Base-by-base conservation (phyloP, 768 basidiomycete species). In the Gloeophyllum trabeum region DNA sequence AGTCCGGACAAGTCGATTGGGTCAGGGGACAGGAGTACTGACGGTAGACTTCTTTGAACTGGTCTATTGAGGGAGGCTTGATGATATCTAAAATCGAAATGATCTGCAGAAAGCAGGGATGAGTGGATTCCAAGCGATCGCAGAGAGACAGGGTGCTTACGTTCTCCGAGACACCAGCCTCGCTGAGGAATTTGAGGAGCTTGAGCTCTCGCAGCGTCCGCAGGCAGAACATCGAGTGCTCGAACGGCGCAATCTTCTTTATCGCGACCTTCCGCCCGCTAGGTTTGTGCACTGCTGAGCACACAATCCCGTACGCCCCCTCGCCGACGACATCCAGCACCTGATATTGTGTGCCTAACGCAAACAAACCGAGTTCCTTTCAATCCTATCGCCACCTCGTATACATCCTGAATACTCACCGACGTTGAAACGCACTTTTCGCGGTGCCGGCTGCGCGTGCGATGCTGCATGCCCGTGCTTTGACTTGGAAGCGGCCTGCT, bases 221-320 rank as follows among this genome's bases (percentile, higher is more conserved):
- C 3, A 92, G 71, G 56, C 83, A 87, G 61, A 92, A 92, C 88
- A 91, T 88, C 28, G 85, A 79, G 56, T 94, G 91, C 60, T 92
- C 90, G 51, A 97, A 96, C 0, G 93, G 93, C 0, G 84, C 79
- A 58, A 98, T 96, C 51, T 87, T 84, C 63, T 97, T 97, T 59
- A 97, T 96, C 24, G 93, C 93, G 37, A 98, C 93, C 63, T 80
- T 86, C 34, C 85, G 74, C 35, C 81, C 78, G 0, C 81, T 82
- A 1, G 84, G 75, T 41, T 71, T 60, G 58, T 94, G 89, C 5
- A 87, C 62, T 5, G 91, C 90, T 37, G 84, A 84, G 68, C 82
- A 82, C 35, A 96, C 93, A 54, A 93, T 78, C 28, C 92, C 93
- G 62, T 94, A 94, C 12, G 90, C 92, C 32, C 93, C 94, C 55